Percentiles rank a stretch among this genome's conserved stretches.
phyloP scores from a whole-genome alignment of 129 eudicot species.

The Arctium lappa region DNA sequence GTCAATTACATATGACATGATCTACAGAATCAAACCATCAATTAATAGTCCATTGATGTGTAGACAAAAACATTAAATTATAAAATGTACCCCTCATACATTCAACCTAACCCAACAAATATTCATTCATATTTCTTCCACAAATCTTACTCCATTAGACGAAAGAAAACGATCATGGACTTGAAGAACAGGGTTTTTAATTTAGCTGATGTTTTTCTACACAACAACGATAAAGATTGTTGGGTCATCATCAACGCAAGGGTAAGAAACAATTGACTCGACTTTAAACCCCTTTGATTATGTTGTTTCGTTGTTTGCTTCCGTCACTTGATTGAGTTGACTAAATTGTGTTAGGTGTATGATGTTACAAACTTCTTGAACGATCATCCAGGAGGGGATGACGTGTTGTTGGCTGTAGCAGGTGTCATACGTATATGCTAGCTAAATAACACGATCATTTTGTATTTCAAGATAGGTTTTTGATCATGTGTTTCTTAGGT shows the following conservation, averaged over 20 bases:
- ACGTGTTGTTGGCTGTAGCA: constrained; percentile 51
- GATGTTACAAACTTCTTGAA: constrained; percentile 59
- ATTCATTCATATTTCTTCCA: not conserved
- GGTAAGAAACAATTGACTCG: constrained; percentile 17
- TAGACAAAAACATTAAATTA: constrained; percentile 15
- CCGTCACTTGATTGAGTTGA: not conserved
- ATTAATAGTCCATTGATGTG: constrained; percentile 19
- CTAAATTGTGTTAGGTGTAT: constrained; percentile 40
- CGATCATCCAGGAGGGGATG: constrained; percentile 78
- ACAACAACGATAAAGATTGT: constrained; percentile 49
- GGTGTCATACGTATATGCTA: constrained; percentile 29
- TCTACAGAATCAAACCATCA: constrained; percentile 3
- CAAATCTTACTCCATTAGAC: not conserved
- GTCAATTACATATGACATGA: constrained; percentile 15
- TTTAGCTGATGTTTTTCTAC: constrained; percentile 36
- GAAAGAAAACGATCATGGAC: constrained; percentile 13
- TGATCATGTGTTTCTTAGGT: constrained; percentile 28
- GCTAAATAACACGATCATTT: not conserved
- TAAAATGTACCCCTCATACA: not conserved
- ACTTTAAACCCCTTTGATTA: not conserved
- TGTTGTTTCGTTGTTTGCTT: not conserved
- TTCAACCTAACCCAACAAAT: constrained; percentile 1
- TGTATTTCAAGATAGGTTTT: not conserved
- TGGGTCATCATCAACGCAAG: constrained; percentile 61
- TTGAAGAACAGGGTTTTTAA: constrained; percentile 29